A percentile compares a stretch with the other conserved stretches of the same genome.
These are phyloP conservation scores for Metarhizium anisopliae DNA, from an alignment of 2,329 filamentous ascomycete species.

Conservation along the genomic window DNA sequence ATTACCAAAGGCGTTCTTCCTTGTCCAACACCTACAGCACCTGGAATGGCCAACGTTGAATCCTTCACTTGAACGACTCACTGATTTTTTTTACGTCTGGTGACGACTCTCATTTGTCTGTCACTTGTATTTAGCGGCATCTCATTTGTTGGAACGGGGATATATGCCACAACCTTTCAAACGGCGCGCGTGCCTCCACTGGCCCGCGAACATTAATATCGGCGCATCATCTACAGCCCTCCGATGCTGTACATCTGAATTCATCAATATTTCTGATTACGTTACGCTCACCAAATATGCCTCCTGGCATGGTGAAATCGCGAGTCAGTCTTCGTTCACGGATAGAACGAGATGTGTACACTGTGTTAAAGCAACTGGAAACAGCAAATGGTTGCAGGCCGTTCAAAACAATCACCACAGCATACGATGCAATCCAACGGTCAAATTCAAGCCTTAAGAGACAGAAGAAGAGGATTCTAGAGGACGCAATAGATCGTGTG, in stretches of 20 bases:
- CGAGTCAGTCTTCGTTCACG: constrained; percentile 15
- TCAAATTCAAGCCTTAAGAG: constrained; percentile 84
- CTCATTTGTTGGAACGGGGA: background rate
- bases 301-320: background rate
- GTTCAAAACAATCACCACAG: constrained; percentile 41
- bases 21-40: background rate
- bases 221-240: background rate
- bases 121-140: background rate
- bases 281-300: background rate
- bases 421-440: constrained; percentile 72
- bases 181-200: background rate
- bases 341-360: constrained; percentile 66
- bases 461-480: constrained; percentile 70
- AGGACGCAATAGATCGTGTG: constrained; percentile 79
- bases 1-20: background rate
- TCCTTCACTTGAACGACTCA: background rate
- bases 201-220: too few relatives aligned
- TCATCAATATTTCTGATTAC: background rate
- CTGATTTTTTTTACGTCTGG: background rate
- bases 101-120: too few relatives aligned
- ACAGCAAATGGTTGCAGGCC: constrained; percentile 44
- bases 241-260: background rate
- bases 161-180: background rate
- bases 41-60: background rate
- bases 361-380: constrained; percentile 67